Evolutionary conservation across 768 basidiomycete genomes (phyloP).

Genomic region (Hygrocybe punicea): DNA sequence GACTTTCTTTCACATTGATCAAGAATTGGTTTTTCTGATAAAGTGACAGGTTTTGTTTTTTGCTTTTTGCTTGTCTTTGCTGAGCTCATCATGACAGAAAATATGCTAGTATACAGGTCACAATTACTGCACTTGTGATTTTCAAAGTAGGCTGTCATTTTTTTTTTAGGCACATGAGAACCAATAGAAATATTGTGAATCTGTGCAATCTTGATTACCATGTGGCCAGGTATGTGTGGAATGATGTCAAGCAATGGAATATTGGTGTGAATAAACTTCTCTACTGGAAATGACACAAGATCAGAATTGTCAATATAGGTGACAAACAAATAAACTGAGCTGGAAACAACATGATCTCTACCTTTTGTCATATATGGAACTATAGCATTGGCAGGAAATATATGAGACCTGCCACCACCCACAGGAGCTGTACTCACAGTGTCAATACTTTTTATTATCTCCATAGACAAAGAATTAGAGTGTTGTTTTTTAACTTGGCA

Average conservation of each 20-base stretch:
- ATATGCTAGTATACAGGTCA: not conserved
- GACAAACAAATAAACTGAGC: not conserved
- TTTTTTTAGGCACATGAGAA: not conserved
- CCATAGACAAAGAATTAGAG: no score
- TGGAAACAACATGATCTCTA: not conserved
- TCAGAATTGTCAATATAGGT: not conserved
- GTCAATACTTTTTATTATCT: no score
- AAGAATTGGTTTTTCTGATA: constrained; percentile 17
- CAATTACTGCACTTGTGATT: constrained; percentile 1
- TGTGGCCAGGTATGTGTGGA: not conserved
- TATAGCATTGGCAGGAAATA: not conserved
- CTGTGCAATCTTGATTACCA: not conserved
- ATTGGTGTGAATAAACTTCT: not conserved
- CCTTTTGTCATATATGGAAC: not conserved
- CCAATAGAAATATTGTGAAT: not conserved
- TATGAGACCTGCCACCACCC: not conserved
- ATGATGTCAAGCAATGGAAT: not conserved
- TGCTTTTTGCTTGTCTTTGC: not conserved
- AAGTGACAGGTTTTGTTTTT: constrained; percentile 6
- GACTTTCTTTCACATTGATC: constrained; percentile 3
- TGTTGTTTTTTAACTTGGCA: no score
- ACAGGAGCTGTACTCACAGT: no score
- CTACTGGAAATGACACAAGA: not conserved
- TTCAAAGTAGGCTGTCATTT: not conserved
- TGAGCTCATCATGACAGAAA: not conserved